Evolutionary conservation across 192 early-diverging fungal species (phyloP).

Genomic region (Backusella psychrophila): DNA sequence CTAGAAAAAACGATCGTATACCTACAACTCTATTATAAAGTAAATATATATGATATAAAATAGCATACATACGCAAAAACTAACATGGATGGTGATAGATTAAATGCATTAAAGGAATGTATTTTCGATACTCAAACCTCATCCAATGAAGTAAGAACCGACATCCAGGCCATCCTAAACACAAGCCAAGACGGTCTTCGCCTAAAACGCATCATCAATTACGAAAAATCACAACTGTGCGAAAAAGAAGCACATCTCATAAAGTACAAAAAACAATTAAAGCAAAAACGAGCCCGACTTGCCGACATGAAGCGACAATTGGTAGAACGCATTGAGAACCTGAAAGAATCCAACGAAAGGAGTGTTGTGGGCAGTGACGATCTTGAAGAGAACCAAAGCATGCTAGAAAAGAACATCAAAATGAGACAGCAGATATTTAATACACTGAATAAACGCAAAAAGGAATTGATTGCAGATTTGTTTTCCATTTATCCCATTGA

Average conservation of each 20-base stretch:
- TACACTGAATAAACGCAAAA: constrained; percentile 36
- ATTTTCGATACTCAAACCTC: constrained; percentile 35
- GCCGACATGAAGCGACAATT: background rate
- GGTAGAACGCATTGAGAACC: background rate
- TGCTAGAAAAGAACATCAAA: constrained; percentile 24
- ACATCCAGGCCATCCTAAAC: constrained; percentile 20
- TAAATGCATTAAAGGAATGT: constrained; percentile 34
- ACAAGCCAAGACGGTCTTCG: constrained; percentile 11
- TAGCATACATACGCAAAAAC: background rate
- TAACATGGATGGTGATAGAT: background rate
- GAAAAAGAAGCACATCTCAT: constrained; percentile 6
- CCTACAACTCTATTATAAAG: constrained; percentile 47
- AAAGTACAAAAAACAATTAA: constrained; percentile 6
- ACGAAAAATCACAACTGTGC: background rate
- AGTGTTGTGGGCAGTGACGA: background rate
- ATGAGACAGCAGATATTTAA: constrained; percentile 24
- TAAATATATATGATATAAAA: constrained; percentile 4
- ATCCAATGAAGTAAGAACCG: constrained; percentile 22
- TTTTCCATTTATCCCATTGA: constrained; percentile 61
- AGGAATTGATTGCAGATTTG: constrained; percentile 55
- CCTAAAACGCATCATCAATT: background rate
- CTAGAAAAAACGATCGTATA: constrained; percentile 50
- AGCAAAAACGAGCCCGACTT: background rate
- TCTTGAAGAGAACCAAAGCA: constrained; percentile 19
- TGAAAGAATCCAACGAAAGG: constrained; percentile 7